Evolutionary conservation across 2,329 filamentous ascomycete species (phyloP).

Genomic region (Ceratocystis albifundus): DNA sequence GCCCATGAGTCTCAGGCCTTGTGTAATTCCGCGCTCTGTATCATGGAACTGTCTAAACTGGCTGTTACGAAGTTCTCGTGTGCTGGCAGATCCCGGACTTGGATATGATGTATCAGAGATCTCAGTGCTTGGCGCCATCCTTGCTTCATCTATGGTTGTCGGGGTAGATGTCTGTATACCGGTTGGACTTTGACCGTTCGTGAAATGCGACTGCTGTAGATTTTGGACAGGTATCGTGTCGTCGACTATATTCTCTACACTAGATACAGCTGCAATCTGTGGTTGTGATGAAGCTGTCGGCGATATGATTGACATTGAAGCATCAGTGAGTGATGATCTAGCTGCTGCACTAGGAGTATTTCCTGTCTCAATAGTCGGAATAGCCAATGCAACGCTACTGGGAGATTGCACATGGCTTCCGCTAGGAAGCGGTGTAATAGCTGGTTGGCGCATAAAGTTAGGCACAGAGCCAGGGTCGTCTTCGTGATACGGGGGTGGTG

Average conservation of each 20-base stretch:
- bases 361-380: background rate
- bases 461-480: slow-evolving; percentile 49
- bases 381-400: background rate
- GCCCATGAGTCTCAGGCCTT: background rate
- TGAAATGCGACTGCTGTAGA: background rate
- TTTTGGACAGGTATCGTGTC: background rate
- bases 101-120: background rate
- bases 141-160: background rate
- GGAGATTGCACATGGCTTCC: slow-evolving; percentile 22
- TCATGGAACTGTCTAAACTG: background rate
- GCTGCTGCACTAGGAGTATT: background rate
- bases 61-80: background rate
- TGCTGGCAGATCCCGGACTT: slow-evolving; percentile 7
- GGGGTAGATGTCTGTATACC: background rate
- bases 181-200: background rate
- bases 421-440: slow-evolving; percentile 31
- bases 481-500: slow-evolving; percentile 66
- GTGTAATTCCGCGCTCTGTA: background rate
- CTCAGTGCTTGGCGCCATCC: background rate
- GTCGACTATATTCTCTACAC: background rate
- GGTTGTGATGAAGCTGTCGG: background rate
- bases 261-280: background rate
- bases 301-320: slow-evolving; percentile 10
- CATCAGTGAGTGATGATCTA: slow-evolving; percentile 5
- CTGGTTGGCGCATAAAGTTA: slow-evolving; percentile 43